These are phyloP conservation scores for Cadophora malorum DNA, from an alignment of 2,329 filamentous ascomycete genomes.

Conservation along the genomic window DNA sequence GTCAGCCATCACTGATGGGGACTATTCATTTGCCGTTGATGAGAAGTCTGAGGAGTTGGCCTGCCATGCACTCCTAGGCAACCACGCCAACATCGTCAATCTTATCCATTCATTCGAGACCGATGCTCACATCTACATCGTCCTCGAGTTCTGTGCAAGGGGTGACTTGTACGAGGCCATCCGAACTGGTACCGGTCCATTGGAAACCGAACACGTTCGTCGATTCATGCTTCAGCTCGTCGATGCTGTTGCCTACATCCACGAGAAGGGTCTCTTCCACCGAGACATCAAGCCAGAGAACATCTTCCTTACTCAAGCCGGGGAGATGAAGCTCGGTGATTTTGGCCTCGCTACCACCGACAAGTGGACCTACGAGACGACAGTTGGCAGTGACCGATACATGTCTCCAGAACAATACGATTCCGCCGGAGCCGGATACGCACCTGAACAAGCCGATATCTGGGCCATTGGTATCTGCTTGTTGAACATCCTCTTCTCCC, in stretches of 20 bases:
- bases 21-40: constrained; percentile 73
- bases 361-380: constrained; percentile 88
- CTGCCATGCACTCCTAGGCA: constrained; percentile 79
- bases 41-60: constrained; percentile 82
- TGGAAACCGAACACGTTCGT: constrained; percentile 95
- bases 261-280: constrained; percentile 90
- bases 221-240: constrained; percentile 97
- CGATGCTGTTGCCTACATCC: constrained; percentile 87
- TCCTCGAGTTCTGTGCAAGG: constrained; percentile 93
- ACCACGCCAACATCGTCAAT: constrained; percentile 93
- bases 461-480: constrained; percentile 98
- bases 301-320: constrained; percentile 88
- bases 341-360: constrained; percentile 93
- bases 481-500: constrained; percentile 94
- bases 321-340: constrained; percentile 94
- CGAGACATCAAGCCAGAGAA: constrained; percentile 99
- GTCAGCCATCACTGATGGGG: constrained; percentile 59
- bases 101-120: constrained; percentile 92
- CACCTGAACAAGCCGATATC: constrained; percentile 89
- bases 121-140: constrained; percentile 85
- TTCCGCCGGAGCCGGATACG: constrained; percentile 85
- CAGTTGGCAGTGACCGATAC: constrained; percentile 96
- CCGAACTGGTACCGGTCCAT: constrained; percentile 81
- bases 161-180: constrained; percentile 98
- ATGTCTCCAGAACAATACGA: constrained; percentile 99